phyloP scores from a whole-genome alignment of 2,329 filamentous ascomycete genomes.

The Aspergillus glaucus region DNA sequence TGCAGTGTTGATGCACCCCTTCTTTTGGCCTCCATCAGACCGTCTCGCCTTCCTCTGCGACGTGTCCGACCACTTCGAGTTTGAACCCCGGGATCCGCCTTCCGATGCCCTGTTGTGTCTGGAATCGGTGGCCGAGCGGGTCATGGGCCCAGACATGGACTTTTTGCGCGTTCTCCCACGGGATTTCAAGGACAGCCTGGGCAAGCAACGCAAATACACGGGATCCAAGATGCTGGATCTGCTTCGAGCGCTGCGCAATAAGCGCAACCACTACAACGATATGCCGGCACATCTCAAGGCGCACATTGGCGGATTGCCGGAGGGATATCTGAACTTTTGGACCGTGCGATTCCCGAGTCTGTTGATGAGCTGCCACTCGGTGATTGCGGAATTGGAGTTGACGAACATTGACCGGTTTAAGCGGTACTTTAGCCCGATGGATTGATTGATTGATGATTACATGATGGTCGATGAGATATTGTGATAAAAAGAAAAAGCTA shows the following conservation, averaged over 20 bases:
- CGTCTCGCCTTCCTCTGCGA: slow-evolving; percentile 90
- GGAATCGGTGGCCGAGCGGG: slow-evolving; percentile 42
- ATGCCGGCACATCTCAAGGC: slow-evolving; percentile 75
- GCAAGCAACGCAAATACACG: slow-evolving; percentile 92
- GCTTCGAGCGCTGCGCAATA: slow-evolving; percentile 82
- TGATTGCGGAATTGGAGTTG: slow-evolving; percentile 62
- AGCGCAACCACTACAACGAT: slow-evolving; percentile 96
- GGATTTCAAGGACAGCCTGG: slow-evolving; percentile 80
- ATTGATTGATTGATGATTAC: slow-evolving; percentile 13
- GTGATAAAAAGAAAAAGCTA: not conserved
- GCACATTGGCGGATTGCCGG: slow-evolving; percentile 66
- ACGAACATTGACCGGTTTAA: slow-evolving; percentile 36
- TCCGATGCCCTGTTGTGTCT: slow-evolving; percentile 59
- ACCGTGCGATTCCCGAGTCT: slow-evolving; percentile 70
- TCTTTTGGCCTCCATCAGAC: slow-evolving; percentile 92
- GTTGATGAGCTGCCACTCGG: slow-evolving; percentile 70
- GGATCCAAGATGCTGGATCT: slow-evolving; percentile 78
- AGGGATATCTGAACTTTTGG: slow-evolving; percentile 82
- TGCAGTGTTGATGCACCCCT: slow-evolving; percentile 84
- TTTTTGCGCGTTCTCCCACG: slow-evolving; percentile 72
- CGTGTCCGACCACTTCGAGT: slow-evolving; percentile 93
- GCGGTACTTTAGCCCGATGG: slow-evolving; percentile 35
- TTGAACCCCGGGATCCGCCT: slow-evolving; percentile 78
- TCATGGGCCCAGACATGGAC: slow-evolving; percentile 56
- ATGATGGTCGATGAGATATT: not conserved